Base-by-base conservation (phyloP, 2,329 filamentous ascomycete species). In the Penicillium verrucosum region DNA sequence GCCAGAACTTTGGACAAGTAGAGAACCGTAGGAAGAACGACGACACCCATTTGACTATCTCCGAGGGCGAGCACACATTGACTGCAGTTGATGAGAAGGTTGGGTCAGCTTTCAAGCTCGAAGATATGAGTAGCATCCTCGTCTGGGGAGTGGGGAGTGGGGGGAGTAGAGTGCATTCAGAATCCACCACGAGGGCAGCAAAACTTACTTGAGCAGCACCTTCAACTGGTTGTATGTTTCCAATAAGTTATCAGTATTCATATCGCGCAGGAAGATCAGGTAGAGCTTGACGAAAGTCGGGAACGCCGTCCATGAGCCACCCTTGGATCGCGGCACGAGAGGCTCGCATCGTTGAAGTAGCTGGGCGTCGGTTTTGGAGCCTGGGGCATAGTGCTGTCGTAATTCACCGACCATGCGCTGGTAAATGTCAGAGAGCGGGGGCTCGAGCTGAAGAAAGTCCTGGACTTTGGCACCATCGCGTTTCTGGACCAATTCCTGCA, bases 1-100 rank as follows among this genome's bases (percentile, higher is more conserved):
- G 90, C 88, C 25, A 97, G 83, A 8, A 90, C 85, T 64, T 89
- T 86, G 32, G 89, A 93, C 51, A 96, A 83, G 30, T 89, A 88
- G 65, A 96, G 86, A 69, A 91, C 89, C 3, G 90, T 92, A 41
- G 90, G 87, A 40, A 97, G 84, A 65, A 97, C 85, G 66, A 96
- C 82, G 30, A 88, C 83, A 32, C 93, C 93, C 70, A 92, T 87
- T 12, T 86, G 87, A 1, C 88, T 85, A 67, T 96, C 88, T 7
- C 86, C 85, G 46, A 97, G 84, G 0, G 92, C 92, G 21, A 89
- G 89, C 27, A 91, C 89, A 65, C 89, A 94, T 65, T 92, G 88
- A 68, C 90, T 93, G 57, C 46, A 53, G 21, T 51, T 34, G 16
- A 21, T 30, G 21, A 42, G 21, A 51, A 53, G n/a, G 8, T 52